Conservation (phyloP, 768 basidiomycete genomes). For the Termitomyces sp. region DNA sequence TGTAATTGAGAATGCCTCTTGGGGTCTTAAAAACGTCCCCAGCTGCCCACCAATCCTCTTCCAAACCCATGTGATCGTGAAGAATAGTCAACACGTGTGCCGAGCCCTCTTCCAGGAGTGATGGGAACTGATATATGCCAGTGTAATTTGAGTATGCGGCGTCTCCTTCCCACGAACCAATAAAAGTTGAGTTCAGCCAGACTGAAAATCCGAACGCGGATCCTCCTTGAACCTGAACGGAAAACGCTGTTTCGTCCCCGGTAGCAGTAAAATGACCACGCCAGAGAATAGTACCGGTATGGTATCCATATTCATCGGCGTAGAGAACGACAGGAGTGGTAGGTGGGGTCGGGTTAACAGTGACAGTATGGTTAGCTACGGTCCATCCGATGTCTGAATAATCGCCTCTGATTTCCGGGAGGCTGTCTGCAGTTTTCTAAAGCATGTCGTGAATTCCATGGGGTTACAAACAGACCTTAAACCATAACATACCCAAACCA, state of each 20-base stretch:
- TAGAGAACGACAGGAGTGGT: slow-evolving; percentile 38
- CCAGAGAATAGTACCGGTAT: slow-evolving; percentile 48
- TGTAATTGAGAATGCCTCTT: slow-evolving; percentile 41
- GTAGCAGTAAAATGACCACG: slow-evolving; percentile 44
- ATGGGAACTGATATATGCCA: slow-evolving; percentile 28
- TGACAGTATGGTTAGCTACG: slow-evolving; percentile 32
- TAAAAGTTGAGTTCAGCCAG: slow-evolving; percentile 41
- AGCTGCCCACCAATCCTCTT: slow-evolving; percentile 36
- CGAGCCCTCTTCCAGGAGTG: slow-evolving; percentile 21
- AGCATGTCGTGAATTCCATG: neutral
- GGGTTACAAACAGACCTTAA: neutral
- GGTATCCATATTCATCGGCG: slow-evolving; percentile 45
- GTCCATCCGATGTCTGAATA: slow-evolving; percentile 41
- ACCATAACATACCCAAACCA: slow-evolving; percentile 28
- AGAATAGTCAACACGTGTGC: slow-evolving; percentile 42
- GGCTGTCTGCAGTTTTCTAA: slow-evolving; percentile 36
- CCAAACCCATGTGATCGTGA: slow-evolving; percentile 51
- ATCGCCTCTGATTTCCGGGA: slow-evolving; percentile 32
- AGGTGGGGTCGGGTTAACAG: slow-evolving; percentile 32
- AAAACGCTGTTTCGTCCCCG: slow-evolving; percentile 39
- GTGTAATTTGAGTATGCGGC: slow-evolving; percentile 25
- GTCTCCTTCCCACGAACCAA: slow-evolving; percentile 44
- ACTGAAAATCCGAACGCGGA: slow-evolving; percentile 42
- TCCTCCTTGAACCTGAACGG: slow-evolving; percentile 35
- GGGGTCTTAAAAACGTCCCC: slow-evolving; percentile 43